Conservation (phyloP, 169 alveolate genomes). For the Miamiensis avidus region DNA sequence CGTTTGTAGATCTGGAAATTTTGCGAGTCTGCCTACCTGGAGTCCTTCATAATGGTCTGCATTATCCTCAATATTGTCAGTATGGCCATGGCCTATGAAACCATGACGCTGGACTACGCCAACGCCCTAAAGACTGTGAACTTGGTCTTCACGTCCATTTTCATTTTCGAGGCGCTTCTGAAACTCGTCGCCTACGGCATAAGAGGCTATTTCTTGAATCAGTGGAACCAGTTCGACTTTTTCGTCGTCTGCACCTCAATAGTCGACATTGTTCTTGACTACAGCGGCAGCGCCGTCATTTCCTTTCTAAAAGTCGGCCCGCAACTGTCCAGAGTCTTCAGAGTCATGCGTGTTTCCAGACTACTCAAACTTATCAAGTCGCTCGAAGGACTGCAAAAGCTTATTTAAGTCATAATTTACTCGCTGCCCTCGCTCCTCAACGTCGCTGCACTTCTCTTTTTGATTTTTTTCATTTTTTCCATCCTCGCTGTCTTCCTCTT, state of each 20-base stretch:
- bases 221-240: slow-evolving; percentile 83
- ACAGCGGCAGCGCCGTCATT: slow-evolving; percentile 41
- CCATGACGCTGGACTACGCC: slow-evolving; percentile 43
- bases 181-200: slow-evolving; percentile 69
- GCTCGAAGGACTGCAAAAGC: slow-evolving; percentile 73
- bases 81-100: slow-evolving; percentile 68
- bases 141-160: slow-evolving; percentile 66
- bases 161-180: slow-evolving; percentile 63
- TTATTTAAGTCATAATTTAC: slow-evolving; percentile 46
- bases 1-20: slow-evolving; percentile 43
- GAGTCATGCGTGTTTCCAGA: slow-evolving; percentile 81
- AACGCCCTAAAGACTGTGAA: slow-evolving; percentile 47
- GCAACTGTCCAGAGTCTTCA: slow-evolving; percentile 65
- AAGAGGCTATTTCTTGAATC: slow-evolving; percentile 53
- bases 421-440: slow-evolving; percentile 70
- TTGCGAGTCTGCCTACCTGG: slow-evolving; percentile 31
- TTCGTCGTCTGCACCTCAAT: slow-evolving; percentile 74
- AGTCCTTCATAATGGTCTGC: slow-evolving; percentile 57
- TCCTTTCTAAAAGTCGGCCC: slow-evolving; percentile 78
- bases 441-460: slow-evolving; percentile 67
- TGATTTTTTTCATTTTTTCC: slow-evolving; percentile 78
- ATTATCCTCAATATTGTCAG: slow-evolving; percentile 71
- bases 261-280: slow-evolving; percentile 62
- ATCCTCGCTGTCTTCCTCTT: slow-evolving; percentile 80
- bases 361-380: slow-evolving; percentile 71